phyloP scores from a whole-genome alignment of 2,329 filamentous ascomycete genomes.

The Neofusicoccum parvum region DNA sequence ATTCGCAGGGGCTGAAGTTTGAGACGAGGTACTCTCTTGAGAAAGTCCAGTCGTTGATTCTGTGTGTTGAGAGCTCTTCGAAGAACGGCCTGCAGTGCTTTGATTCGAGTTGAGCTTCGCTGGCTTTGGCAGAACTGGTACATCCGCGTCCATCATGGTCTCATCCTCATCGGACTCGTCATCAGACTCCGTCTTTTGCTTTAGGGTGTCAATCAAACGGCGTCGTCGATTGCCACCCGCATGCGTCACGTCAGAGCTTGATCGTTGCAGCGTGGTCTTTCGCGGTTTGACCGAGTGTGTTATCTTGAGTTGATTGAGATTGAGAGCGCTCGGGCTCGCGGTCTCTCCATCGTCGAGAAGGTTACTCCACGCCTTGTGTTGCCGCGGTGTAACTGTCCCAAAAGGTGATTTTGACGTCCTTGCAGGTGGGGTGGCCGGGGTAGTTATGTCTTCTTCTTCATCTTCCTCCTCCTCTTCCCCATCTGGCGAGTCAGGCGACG shows the following conservation, averaged over 20 bases:
- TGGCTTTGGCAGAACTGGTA: background rate
- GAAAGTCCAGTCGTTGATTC: background rate
- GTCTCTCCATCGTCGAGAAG: conserved; percentile 33
- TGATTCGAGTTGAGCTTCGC: background rate
- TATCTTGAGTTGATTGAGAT: conserved; percentile 34
- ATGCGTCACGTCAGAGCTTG: conserved; percentile 11
- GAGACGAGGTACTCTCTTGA: conserved; percentile 10
- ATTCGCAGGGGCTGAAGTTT: background rate
- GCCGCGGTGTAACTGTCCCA: conserved; percentile 39
- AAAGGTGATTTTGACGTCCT: conserved; percentile 23
- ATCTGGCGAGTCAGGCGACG: background rate
- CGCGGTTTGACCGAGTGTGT: conserved; percentile 24
- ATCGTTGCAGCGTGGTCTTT: conserved; percentile 4
- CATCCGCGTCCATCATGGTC: conserved; percentile 6
- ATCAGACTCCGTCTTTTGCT: conserved; percentile 5
- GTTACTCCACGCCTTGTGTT: conserved; percentile 37
- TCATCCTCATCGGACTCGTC: conserved; percentile 24
- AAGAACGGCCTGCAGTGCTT: background rate
- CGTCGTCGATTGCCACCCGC: background rate
- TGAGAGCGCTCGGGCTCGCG: conserved; percentile 34
- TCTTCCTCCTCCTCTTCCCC: conserved; percentile 1
- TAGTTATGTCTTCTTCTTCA: conserved; percentile 3
- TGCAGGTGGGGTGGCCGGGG: conserved; percentile 9
- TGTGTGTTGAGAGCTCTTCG: conserved; percentile 9
- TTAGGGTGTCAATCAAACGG: conserved; percentile 30